A percentile compares a stretch with the other conserved stretches of the same genome.
Evolutionary conservation across 371 early-diverging fungal genomes (phyloP).

Genomic region (Mucor plumbeus): DNA sequence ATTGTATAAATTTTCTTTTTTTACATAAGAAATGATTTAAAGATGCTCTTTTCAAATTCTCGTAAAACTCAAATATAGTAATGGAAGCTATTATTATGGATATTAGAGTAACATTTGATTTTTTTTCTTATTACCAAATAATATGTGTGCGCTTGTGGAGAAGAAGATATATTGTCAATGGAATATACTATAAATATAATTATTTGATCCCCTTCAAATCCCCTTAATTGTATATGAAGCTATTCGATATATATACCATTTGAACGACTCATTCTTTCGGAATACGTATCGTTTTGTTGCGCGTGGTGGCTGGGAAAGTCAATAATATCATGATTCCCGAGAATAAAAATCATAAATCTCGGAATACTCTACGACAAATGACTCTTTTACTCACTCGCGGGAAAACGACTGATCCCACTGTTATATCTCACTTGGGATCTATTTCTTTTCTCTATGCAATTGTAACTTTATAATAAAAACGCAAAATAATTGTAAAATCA

Average conservation of each 20-base stretch:
- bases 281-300: too few relatives aligned
- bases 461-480: neutral
- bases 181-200: neutral
- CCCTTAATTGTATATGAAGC: neutral
- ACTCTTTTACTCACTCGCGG: neutral
- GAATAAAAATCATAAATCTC: neutral
- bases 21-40: neutral
- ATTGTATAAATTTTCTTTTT: neutral
- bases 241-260: neutral
- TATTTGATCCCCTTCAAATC: neutral
- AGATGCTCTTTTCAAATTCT: neutral
- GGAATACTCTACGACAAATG: neutral
- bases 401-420: neutral
- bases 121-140: constrained; percentile 5
- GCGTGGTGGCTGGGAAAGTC: neutral
- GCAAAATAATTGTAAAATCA: constrained; percentile 3
- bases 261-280: neutral
- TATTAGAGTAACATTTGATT: neutral
- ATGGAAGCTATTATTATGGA: neutral
- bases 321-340: neutral
- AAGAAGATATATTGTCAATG: too few relatives aligned
- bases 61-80: neutral
- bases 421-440: neutral
- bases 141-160: neutral
- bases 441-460: neutral